Evolutionary conservation across 2,329 filamentous ascomycete species (phyloP).

Genomic region (Microdochium nivale): DNA sequence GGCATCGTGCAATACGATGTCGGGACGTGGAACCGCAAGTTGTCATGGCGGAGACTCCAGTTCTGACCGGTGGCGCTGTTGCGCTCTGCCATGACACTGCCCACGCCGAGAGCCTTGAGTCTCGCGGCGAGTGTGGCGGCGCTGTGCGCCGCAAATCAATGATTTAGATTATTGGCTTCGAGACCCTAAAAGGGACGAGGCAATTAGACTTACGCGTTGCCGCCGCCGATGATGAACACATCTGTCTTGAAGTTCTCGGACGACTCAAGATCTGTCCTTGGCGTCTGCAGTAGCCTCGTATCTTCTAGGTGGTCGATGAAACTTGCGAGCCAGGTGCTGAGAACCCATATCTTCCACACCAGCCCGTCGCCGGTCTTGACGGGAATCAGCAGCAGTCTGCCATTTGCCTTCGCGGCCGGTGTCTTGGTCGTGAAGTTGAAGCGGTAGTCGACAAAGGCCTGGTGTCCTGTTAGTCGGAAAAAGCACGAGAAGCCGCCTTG

Average conservation of each 20-base stretch:
- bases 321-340: constrained; percentile 18
- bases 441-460: constrained; percentile 21
- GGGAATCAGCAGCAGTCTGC: constrained; percentile 22
- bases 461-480: neutral
- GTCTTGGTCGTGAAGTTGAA: constrained; percentile 21
- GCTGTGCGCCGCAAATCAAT: constrained; percentile 5
- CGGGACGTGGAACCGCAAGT: constrained; percentile 27
- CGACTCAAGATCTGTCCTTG: constrained; percentile 9
- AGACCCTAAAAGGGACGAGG: too few species aligned
- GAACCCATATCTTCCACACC: constrained; percentile 24
- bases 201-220: constrained; percentile 18
- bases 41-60: constrained; percentile 29
- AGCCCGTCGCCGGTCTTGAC: neutral
- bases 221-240: constrained; percentile 24
- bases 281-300: constrained; percentile 10
- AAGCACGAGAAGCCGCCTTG: neutral
- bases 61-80: constrained; percentile 26
- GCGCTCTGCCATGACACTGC: constrained; percentile 25
- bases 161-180: too few species aligned
- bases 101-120: constrained; percentile 26
- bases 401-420: constrained; percentile 19
- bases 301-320: constrained; percentile 18
- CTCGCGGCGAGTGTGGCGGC: constrained; percentile 23
- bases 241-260: constrained; percentile 15
- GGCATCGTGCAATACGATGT: constrained; percentile 25